These are phyloP conservation scores for Periglandula ipomoeae DNA, from an alignment of 2,329 filamentous ascomycete species.

Conservation along the genomic window DNA sequence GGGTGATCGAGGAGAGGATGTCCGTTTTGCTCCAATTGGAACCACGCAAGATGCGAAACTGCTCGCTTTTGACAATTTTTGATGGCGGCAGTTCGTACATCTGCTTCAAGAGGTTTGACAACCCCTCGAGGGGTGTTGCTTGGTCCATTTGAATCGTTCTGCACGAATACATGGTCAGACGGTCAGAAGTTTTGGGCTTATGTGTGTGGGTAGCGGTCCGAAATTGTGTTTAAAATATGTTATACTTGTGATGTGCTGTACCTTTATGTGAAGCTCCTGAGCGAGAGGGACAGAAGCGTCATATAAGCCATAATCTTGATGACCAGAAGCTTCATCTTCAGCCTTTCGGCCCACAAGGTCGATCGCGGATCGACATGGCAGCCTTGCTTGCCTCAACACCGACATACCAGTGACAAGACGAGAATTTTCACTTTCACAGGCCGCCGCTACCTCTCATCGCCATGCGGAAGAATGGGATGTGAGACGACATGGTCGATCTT, in stretches of 20 bases:
- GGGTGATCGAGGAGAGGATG: constrained; percentile 16
- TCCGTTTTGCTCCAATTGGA: constrained; percentile 10
- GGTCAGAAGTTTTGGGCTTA: background rate
- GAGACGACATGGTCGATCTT: background rate
- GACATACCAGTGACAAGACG: constrained; percentile 15
- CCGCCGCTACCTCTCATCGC: constrained; percentile 7
- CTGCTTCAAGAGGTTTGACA: constrained; percentile 11
- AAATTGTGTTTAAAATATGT: background rate
- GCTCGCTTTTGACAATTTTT: constrained; percentile 11
- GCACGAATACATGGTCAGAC: background rate
- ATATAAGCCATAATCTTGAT: constrained; percentile 2
- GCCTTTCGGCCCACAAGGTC: constrained; percentile 3
- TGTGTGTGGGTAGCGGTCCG: background rate
- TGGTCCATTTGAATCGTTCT: constrained; percentile 9
- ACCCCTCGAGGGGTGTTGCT: background rate
- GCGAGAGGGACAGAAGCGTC: background rate
- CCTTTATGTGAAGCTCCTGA: background rate
- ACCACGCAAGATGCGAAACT: constrained; percentile 8
- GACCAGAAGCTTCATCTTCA: background rate
- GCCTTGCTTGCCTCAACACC: constrained; percentile 5
- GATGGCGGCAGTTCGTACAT: constrained; percentile 13
- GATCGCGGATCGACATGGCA: constrained; percentile 10
- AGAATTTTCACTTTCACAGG: constrained; percentile 1
- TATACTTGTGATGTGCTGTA: background rate
- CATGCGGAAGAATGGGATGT: constrained; percentile 15